Evolutionary conservation across 768 basidiomycete genomes (phyloP).

Genomic region (Rickenella mellea): DNA sequence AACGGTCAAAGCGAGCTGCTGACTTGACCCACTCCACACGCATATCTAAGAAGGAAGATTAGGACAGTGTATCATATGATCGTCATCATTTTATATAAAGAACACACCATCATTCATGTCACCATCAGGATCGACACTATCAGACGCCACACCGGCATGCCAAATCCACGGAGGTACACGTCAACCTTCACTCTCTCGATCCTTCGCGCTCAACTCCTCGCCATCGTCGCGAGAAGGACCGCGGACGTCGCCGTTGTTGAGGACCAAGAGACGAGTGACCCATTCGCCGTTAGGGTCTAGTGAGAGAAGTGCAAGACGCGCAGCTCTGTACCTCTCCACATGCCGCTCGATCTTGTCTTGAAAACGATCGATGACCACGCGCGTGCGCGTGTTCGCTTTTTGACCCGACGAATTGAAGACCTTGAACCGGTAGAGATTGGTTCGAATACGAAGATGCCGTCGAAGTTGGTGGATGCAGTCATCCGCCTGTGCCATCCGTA

Average conservation of each 20-base stretch:
- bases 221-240: no score
- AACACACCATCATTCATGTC: conserved; percentile 2
- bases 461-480: conserved; percentile 11
- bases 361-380: no score
- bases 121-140: background rate
- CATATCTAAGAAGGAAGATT: conserved; percentile 6
- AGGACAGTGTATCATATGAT: background rate
- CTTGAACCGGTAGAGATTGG: no score
- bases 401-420: no score
- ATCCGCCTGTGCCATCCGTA: conserved; percentile 11
- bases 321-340: conserved; percentile 1
- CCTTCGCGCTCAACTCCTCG: background rate
- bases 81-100: background rate
- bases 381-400: no score
- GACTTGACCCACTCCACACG: conserved; percentile 11
- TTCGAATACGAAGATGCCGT: no score
- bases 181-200: background rate
- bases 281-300: background rate
- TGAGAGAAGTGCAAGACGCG: background rate
- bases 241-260: no score
- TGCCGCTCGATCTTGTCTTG: no score
- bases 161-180: background rate
- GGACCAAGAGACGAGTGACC: no score
- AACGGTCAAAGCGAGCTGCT: conserved; percentile 7
- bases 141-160: background rate